A percentile compares a stretch with the other conserved stretches of the same genome.
Evolutionary conservation across 805 yeast genomes (phyloP).

Genomic region (Sugiyamaella boreocaroliniensis): DNA sequence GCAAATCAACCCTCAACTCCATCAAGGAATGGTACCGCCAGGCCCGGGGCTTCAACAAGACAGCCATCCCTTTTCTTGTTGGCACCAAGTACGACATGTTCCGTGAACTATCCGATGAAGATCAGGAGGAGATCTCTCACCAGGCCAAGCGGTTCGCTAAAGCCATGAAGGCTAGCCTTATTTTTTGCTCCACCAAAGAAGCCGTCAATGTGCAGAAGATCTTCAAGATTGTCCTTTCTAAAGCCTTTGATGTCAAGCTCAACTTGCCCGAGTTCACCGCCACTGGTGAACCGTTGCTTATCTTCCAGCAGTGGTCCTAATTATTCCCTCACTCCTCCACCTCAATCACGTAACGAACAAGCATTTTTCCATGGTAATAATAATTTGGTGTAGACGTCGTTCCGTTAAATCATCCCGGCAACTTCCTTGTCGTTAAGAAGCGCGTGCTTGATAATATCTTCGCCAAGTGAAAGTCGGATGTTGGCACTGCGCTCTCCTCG

Average conservation of each 20-base stretch:
- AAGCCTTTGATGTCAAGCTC: constrained; percentile 79
- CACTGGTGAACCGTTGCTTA: constrained; percentile 85
- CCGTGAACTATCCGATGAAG: constrained; percentile 67
- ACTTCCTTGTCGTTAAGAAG: constrained; percentile 51
- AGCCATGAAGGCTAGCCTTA: constrained; percentile 78
- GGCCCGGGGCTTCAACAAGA: constrained; percentile 79
- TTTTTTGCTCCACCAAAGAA: constrained; percentile 86
- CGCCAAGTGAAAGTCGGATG: constrained; percentile 60
- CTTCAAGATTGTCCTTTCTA: constrained; percentile 82
- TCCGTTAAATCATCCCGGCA: constrained; percentile 30
- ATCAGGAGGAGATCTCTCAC: constrained; percentile 76
- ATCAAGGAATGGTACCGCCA: constrained; percentile 93
- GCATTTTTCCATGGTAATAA: constrained; percentile 2
- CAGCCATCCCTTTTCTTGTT: constrained; percentile 83
- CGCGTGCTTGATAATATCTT: constrained; percentile 58
- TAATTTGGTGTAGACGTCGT: background rate
- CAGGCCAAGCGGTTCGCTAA: constrained; percentile 79
- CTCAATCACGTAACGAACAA: background rate
- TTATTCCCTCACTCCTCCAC: background rate
- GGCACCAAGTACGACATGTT: constrained; percentile 93
- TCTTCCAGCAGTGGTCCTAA: constrained; percentile 46
- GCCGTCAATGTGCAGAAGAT: constrained; percentile 91
- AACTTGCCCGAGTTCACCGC: constrained; percentile 77
- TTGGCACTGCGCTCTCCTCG: constrained; percentile 62
- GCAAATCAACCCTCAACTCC: constrained; percentile 79